phyloP scores from a whole-genome alignment of 176 grass and related monocot genomes.

The Tillandsia fasciculata region DNA sequence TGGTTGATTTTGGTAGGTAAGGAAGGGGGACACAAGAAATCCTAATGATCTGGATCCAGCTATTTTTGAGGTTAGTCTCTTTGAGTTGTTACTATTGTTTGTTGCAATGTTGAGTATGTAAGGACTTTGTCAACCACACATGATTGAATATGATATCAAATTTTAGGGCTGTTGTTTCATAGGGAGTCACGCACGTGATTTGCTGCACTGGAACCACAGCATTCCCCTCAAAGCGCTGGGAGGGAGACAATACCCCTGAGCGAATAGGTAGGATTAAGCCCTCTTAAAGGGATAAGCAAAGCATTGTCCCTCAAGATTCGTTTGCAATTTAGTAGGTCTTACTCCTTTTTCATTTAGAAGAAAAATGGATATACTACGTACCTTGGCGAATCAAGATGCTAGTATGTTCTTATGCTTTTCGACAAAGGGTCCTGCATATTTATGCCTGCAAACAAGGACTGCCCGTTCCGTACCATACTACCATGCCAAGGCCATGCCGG shows the following conservation, averaged over 20 bases:
- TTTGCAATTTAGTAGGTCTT: background rate
- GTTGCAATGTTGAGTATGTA: slow-evolving; percentile 7
- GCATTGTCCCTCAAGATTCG: background rate
- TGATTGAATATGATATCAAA: slow-evolving; percentile 48
- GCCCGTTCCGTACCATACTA: too few species aligned
- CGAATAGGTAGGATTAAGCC: slow-evolving; percentile 48
- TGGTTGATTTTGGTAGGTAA: slow-evolving; percentile 34
- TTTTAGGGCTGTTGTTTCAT: slow-evolving; percentile 76
- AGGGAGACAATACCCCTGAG: slow-evolving; percentile 94
- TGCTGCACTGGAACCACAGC: slow-evolving; percentile 94
- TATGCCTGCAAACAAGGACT: too few species aligned
- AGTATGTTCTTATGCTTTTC: too few species aligned
- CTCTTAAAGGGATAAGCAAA: background rate
- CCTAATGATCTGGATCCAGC: slow-evolving; percentile 46
- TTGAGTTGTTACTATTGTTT: slow-evolving; percentile 5
- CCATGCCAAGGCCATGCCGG: too few species aligned
- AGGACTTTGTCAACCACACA: slow-evolving; percentile 10
- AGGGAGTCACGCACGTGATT: slow-evolving; percentile 95
- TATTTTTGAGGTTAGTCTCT: slow-evolving; percentile 65
- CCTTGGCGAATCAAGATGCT: too few species aligned
- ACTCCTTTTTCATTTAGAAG: background rate
- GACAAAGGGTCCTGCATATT: too few species aligned
- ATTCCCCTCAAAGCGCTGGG: slow-evolving; percentile 96
- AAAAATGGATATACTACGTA: background rate
- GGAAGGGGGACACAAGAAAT: slow-evolving; percentile 67